phyloP scores from a whole-genome alignment of 1,139 yeast genomes.

The Scheffersomyces insectosa region DNA sequence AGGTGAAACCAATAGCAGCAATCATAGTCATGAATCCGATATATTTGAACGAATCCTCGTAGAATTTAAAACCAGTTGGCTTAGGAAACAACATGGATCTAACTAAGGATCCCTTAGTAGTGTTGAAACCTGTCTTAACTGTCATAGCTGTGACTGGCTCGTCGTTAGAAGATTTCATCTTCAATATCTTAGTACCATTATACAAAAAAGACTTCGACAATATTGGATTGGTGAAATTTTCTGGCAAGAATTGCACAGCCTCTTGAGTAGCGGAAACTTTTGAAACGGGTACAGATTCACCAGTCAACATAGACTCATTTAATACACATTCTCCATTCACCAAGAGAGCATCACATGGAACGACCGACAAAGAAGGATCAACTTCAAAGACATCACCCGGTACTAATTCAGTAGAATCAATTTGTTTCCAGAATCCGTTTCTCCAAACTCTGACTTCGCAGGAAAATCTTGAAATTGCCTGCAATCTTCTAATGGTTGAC shows the following conservation, averaged over 20 bases:
- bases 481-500: slow-evolving; percentile 68
- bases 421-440: slow-evolving; percentile 89
- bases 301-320: slow-evolving; percentile 94
- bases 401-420: slow-evolving; percentile 77
- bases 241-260: slow-evolving; percentile 54
- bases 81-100: slow-evolving; percentile 96
- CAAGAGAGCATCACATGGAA: slow-evolving; percentile 90
- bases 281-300: slow-evolving; percentile 96
- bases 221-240: slow-evolving; percentile 62
- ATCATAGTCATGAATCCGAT: slow-evolving; percentile 91
- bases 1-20: slow-evolving; percentile 80
- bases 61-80: slow-evolving; percentile 91
- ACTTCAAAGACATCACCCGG: slow-evolving; percentile 96
- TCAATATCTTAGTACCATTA: slow-evolving; percentile 84
- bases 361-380: slow-evolving; percentile 69
- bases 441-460: slow-evolving; percentile 90
- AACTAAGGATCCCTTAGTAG: slow-evolving; percentile 93
- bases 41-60: slow-evolving; percentile 90
- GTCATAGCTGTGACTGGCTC: slow-evolving; percentile 87
- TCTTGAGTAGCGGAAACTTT: slow-evolving; percentile 69
- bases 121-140: slow-evolving; percentile 86
- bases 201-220: slow-evolving; percentile 76
- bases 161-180: slow-evolving; percentile 66
- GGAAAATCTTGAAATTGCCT: slow-evolving; percentile 68
- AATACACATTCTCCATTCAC: slow-evolving; percentile 91